Evolutionary conservation across 2,329 filamentous ascomycete genomes (phyloP).

Genomic region (Rhynchosporium agropyri): DNA sequence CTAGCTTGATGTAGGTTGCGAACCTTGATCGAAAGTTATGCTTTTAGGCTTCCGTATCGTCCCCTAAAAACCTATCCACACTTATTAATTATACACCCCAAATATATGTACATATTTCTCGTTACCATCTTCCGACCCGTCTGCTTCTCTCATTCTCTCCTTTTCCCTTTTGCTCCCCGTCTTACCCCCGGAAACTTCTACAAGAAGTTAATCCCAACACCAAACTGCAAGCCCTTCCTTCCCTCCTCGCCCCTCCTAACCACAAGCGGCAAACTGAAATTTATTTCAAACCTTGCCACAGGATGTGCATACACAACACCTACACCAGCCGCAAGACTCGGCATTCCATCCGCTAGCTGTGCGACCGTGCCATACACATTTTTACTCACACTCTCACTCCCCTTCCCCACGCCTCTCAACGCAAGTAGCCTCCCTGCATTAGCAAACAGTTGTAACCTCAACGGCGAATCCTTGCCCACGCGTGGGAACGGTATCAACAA

Average conservation of each 20-base stretch:
- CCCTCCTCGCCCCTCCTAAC: slow-evolving; percentile 81
- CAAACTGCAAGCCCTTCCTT: slow-evolving; percentile 89
- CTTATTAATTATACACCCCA: too few species aligned
- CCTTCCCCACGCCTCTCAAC: slow-evolving; percentile 56
- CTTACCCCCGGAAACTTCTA: slow-evolving; percentile 44
- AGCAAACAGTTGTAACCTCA: slow-evolving; percentile 87
- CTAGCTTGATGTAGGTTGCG: too few species aligned
- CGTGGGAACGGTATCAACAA: slow-evolving; percentile 83
- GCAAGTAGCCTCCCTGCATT: slow-evolving; percentile 87
- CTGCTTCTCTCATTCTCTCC: too few species aligned
- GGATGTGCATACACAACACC: slow-evolving; percentile 95
- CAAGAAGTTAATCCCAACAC: slow-evolving; percentile 95
- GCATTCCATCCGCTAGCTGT: slow-evolving; percentile 73
- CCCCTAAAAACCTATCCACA: too few species aligned
- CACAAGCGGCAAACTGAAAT: slow-evolving; percentile 87
- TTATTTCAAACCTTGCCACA: slow-evolving; percentile 90
- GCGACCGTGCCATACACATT: slow-evolving; percentile 60
- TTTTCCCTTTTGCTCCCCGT: too few species aligned
- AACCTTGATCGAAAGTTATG: too few species aligned
- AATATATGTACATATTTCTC: too few species aligned
- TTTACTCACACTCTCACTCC: slow-evolving; percentile 40
- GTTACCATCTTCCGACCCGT: too few species aligned
- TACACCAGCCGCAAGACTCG: slow-evolving; percentile 83
- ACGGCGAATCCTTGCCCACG: slow-evolving; percentile 77
- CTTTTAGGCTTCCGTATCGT: too few species aligned